These are phyloP conservation scores for Coniochaeta sp. DNA, from an alignment of 2,329 filamentous ascomycete species.

Conservation along the genomic window DNA sequence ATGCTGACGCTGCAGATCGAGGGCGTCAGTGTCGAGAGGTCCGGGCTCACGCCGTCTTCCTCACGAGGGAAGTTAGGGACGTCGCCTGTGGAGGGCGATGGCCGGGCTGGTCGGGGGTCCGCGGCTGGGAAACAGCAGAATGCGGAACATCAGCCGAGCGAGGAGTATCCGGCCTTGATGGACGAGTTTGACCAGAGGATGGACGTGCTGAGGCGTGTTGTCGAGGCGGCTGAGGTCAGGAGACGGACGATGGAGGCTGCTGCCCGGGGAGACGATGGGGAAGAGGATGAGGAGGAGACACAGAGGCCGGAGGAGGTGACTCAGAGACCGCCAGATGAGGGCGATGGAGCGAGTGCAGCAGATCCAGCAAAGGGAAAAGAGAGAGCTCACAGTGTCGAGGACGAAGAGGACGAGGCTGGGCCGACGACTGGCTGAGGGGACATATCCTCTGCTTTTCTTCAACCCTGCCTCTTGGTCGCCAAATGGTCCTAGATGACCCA, in stretches of 20 bases:
- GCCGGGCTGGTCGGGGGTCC: slow-evolving; percentile 9
- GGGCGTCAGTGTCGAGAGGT: slow-evolving; percentile 30
- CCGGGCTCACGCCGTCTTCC: not conserved
- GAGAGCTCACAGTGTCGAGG: not conserved
- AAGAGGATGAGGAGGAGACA: not conserved
- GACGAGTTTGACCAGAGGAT: slow-evolving; percentile 53
- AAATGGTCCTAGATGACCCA: too few species aligned
- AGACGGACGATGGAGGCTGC: slow-evolving; percentile 20
- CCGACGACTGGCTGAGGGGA: not conserved
- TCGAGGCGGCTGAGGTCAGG: slow-evolving; percentile 14
- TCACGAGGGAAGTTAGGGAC: not conserved
- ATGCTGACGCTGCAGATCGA: slow-evolving; percentile 56
- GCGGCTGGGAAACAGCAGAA: too few species aligned
- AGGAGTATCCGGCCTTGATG: slow-evolving; percentile 43
- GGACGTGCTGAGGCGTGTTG: slow-evolving; percentile 43
- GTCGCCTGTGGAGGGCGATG: slow-evolving; percentile 15
- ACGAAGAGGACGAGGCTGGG: not conserved
- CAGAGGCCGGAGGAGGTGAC: not conserved
- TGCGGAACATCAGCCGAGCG: slow-evolving; percentile 15
- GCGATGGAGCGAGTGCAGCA: too few species aligned
- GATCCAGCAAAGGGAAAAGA: not conserved
- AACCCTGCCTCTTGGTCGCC: too few species aligned
- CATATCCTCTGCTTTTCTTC: not conserved
- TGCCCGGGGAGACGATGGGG: not conserved
- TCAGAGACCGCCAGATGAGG: not conserved